These are phyloP conservation scores for Eudorina sp. DNA, from an alignment of 139 green algal species.

Conservation along the genomic window DNA sequence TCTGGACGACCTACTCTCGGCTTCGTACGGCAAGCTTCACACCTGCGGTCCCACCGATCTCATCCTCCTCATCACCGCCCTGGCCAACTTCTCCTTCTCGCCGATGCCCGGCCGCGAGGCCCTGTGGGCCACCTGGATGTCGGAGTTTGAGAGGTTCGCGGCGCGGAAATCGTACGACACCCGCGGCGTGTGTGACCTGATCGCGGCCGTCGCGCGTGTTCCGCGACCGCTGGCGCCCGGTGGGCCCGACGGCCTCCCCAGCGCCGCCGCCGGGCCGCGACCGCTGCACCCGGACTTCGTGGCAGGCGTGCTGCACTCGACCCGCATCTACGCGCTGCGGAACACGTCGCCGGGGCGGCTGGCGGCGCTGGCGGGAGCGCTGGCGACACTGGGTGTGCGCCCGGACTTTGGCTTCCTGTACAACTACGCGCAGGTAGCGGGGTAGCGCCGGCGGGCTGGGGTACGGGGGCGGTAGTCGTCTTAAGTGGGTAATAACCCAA, in stretches of 20 bases:
- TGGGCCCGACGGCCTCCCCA: neutral
- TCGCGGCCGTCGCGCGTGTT: constrained; percentile 35
- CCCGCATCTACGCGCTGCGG: constrained; percentile 18
- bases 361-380: constrained; percentile 17
- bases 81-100: constrained; percentile 46
- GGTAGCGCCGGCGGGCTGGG: no score
- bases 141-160: constrained; percentile 37
- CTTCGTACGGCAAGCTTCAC: constrained; percentile 54
- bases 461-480: no score
- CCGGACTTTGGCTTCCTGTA: constrained; percentile 54
- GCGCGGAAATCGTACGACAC: constrained; percentile 39
- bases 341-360: constrained; percentile 31
- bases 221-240: neutral
- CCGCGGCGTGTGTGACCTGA: constrained; percentile 43
- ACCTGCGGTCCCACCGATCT: constrained; percentile 41
- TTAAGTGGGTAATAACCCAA: no score
- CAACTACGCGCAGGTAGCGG: constrained; percentile 48
- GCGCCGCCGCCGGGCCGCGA: neutral
- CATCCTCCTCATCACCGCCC: constrained; percentile 28
- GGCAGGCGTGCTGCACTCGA: constrained; percentile 35
- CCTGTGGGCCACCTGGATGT: constrained; percentile 36
- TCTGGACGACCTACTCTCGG: constrained; percentile 42
- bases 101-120: neutral
- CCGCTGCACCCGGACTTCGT: constrained; percentile 40
- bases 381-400: neutral